Percentiles rank a stretch among this genome's conserved stretches.
Conservation (phyloP, 805 yeast genomes). For the Nakazawaea ernobii region DNA sequence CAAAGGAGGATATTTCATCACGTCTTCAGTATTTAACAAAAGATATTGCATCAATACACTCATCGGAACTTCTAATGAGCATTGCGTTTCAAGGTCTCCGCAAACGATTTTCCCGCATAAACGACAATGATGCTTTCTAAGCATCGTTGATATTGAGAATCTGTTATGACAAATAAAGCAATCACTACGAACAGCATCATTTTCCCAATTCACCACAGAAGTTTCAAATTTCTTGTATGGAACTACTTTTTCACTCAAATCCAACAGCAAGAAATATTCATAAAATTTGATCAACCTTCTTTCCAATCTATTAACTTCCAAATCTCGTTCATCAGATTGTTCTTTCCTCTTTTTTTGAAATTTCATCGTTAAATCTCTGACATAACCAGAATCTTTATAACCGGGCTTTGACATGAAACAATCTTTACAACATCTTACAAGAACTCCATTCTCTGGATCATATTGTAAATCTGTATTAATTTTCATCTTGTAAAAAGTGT, state of each 20-base stretch:
- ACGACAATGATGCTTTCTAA: conserved; percentile 88
- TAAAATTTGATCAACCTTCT: conserved; percentile 48
- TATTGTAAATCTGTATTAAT: conserved; percentile 43
- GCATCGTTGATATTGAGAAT: conserved; percentile 44
- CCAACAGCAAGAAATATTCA: conserved; percentile 12
- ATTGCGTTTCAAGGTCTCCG: conserved; percentile 52
- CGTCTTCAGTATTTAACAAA: neutral
- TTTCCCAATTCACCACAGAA: conserved; percentile 60
- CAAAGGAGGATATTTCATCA: neutral
- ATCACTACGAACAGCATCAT: conserved; percentile 35
- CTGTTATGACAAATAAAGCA: conserved; percentile 61
- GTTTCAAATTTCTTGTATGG: conserved; percentile 33
- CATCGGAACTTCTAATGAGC: conserved; percentile 71
- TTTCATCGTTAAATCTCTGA: conserved; percentile 36
- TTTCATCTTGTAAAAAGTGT: conserved; percentile 49
- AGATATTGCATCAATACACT: conserved; percentile 32
- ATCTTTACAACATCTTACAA: conserved; percentile 62
- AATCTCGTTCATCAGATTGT: conserved; percentile 40
- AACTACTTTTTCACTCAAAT: conserved; percentile 7
- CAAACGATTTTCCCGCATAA: conserved; percentile 83
- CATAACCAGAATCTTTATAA: conserved; percentile 37
- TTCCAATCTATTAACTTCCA: conserved; percentile 54
- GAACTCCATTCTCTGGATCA: conserved; percentile 46
- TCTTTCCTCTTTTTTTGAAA: conserved; percentile 38
- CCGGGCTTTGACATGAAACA: conserved; percentile 59